phyloP scores from a whole-genome alignment of 345 rosid species.

The Euphorbia lathyris region DNA sequence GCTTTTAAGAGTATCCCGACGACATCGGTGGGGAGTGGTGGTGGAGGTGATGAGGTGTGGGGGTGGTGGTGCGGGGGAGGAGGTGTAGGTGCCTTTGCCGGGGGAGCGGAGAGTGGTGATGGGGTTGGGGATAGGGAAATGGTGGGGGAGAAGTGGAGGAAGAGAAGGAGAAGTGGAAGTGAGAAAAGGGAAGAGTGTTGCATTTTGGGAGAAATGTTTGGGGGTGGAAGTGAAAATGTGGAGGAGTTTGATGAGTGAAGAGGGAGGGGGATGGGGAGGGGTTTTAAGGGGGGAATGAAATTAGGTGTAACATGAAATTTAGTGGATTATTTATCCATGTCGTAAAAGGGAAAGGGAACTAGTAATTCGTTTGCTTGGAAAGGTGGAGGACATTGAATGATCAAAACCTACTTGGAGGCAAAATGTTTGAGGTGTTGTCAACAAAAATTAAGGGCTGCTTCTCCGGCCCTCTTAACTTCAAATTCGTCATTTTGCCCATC shows the following conservation, averaged over 20 bases:
- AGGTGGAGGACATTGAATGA: conserved; percentile 2
- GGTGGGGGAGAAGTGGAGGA: neutral
- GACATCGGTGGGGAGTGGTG: conserved; percentile 7
- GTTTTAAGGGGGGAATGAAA: neutral
- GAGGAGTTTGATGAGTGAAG: conserved; percentile 4
- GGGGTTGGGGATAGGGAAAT: conserved; percentile 15
- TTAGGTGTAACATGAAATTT: neutral
- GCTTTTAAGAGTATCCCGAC: conserved; percentile 17
- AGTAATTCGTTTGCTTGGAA: neutral
- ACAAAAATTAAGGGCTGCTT: too few species aligned
- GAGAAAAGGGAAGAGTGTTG: neutral
- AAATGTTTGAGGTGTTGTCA: too few species aligned
- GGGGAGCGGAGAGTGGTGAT: conserved; percentile 10
- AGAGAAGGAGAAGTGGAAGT: conserved; percentile 7
- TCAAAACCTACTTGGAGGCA: too few species aligned
- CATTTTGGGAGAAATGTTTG: conserved; percentile 1
- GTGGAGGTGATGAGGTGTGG: neutral
- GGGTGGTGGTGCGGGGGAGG: neutral
- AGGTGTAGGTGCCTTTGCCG: neutral
- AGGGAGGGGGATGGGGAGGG: neutral
- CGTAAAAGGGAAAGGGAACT: neutral
- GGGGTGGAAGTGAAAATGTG: too few species aligned
- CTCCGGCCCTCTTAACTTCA: too few species aligned
- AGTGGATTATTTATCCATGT: neutral
- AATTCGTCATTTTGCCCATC: too few species aligned